Conservation (phyloP, 306 rosid species). For the Spatholobus suberectus region DNA sequence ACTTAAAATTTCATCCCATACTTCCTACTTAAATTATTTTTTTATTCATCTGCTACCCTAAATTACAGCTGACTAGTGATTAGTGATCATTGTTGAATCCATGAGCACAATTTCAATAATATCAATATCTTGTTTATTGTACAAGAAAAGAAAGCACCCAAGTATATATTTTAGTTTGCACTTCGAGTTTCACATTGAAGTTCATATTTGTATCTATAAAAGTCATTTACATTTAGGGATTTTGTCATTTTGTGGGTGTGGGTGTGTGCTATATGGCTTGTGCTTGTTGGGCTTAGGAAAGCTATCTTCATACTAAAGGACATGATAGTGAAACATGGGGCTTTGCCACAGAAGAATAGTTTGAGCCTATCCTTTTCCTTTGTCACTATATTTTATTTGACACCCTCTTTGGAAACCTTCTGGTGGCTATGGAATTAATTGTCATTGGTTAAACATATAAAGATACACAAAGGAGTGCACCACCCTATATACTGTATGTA, state of each 20-base stretch:
- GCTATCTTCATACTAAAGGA: conserved; percentile 86
- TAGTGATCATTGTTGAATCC: too few relatives aligned
- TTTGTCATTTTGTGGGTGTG: conserved; percentile 49
- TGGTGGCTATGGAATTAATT: too few relatives aligned
- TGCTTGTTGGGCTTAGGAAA: conserved; percentile 89
- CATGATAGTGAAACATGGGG: conserved; percentile 98
- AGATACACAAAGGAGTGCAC: too few relatives aligned
- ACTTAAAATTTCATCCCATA: too few relatives aligned
- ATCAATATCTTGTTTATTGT: conserved; percentile 16
- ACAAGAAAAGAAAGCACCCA: conserved; percentile 8
- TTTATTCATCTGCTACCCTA: too few relatives aligned
- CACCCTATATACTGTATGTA: conserved; percentile 81
- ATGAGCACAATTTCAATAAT: too few relatives aligned
- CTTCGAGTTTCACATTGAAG: conserved; percentile 23
- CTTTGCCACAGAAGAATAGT: conserved; percentile 70
- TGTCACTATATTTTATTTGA: too few relatives aligned
- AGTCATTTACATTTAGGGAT: conserved; percentile 12
- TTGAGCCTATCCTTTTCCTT: too few relatives aligned
- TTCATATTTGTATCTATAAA: conserved; percentile 14
- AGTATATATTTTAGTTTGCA: conserved; percentile 1
- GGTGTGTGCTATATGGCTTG: conserved; percentile 90
- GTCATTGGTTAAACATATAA: too few relatives aligned
- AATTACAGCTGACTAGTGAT: too few relatives aligned
- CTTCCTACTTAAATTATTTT: too few relatives aligned
- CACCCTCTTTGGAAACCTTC: too few relatives aligned